Percentiles rank a stretch among this genome's conserved stretches.
Conservation (phyloP, 1,284 basidiomycete genomes). For the Termitomyces sp. region DNA sequence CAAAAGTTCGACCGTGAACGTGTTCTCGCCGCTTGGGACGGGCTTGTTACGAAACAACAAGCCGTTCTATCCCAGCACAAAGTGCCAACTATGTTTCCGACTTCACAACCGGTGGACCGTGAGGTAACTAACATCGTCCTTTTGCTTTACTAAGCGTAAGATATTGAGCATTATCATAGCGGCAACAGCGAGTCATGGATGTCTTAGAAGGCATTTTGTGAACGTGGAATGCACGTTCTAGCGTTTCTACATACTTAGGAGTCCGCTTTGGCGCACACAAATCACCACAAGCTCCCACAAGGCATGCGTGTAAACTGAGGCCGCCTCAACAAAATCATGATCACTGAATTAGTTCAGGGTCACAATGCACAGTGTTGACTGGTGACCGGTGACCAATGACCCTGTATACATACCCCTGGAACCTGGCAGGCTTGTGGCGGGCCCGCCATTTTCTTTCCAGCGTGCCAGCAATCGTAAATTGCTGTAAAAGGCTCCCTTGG, state of each 20-base stretch:
- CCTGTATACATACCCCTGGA: neutral
- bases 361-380: no score
- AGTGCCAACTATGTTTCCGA: constrained; percentile 68
- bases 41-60: constrained; percentile 66
- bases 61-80: constrained; percentile 48
- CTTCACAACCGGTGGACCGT: constrained; percentile 41
- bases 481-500: neutral
- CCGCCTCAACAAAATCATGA: no score
- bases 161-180: constrained; percentile 23
- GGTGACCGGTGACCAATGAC: no score
- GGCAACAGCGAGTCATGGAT: constrained; percentile 46
- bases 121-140: constrained; percentile 39
- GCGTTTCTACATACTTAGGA: no score
- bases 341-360: neutral
- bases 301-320: no score
- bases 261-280: neutral
- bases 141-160: neutral
- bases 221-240: neutral
- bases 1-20: constrained; percentile 60
- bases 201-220: constrained; percentile 32
- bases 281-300: no score
- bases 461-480: neutral
- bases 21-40: constrained; percentile 68
- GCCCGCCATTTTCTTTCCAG: neutral
- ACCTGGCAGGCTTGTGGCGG: neutral